Evolutionary conservation across 371 early-diverging fungal species (phyloP).

Genomic region (Circinella umbellata): DNA sequence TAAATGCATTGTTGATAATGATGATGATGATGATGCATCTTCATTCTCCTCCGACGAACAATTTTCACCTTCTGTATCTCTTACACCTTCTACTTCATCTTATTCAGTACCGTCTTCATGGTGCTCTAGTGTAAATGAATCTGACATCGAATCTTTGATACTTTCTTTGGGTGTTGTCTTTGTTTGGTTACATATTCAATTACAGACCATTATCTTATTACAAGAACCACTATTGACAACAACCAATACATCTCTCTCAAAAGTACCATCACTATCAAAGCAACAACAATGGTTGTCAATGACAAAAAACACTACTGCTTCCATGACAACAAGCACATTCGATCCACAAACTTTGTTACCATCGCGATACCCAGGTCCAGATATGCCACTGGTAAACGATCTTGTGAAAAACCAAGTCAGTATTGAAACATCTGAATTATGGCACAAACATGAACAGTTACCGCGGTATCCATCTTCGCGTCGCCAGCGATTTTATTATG

Average conservation of each 20-base stretch:
- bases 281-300: not conserved
- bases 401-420: not conserved
- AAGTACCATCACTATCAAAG: not conserved
- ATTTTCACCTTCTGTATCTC: not conserved
- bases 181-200: slow-evolving; percentile 8
- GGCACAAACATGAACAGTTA: not conserved
- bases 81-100: slow-evolving; percentile 3
- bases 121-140: not conserved
- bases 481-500: not conserved
- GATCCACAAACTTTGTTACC: not conserved
- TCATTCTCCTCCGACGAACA: not conserved
- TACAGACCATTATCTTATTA: not conserved
- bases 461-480: not conserved
- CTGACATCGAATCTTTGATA: not conserved
- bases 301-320: not conserved
- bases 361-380: not conserved
- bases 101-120: not conserved
- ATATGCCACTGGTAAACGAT: not conserved
- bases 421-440: not conserved
- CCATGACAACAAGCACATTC: not conserved
- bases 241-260: too few species aligned
- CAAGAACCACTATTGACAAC: not conserved
- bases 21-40: not conserved
- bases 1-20: not conserved
- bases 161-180: not conserved